phyloP scores from a whole-genome alignment of 106 monocot genomes.

The Ottelia alismoides region DNA sequence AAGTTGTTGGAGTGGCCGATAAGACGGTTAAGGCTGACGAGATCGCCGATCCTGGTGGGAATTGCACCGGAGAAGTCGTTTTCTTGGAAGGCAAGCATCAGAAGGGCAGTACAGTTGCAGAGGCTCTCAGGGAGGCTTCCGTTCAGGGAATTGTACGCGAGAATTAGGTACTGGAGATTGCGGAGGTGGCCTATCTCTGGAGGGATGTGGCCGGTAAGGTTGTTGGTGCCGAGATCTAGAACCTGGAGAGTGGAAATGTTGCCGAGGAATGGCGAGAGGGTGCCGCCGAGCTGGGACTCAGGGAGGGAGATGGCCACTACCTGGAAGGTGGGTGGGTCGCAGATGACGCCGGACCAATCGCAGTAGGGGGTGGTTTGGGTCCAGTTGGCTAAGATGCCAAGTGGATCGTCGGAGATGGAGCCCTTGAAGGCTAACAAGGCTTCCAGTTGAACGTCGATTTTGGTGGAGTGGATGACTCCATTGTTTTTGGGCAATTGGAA shows the following conservation, averaged over 20 bases:
- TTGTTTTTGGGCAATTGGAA: neutral
- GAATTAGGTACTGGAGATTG: conserved; percentile 33
- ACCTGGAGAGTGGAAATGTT: conserved; percentile 62
- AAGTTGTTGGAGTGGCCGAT: conserved; percentile 25
- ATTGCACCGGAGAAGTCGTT: conserved; percentile 64
- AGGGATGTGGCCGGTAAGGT: conserved; percentile 47
- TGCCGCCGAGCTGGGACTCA: conserved; percentile 29
- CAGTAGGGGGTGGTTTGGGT: conserved; percentile 29
- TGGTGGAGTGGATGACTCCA: too few relatives aligned
- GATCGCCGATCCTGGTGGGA: conserved; percentile 45
- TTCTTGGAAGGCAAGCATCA: conserved; percentile 12
- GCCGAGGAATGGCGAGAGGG: conserved; percentile 39
- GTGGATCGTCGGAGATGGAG: conserved; percentile 18
- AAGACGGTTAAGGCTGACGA: conserved; percentile 36
- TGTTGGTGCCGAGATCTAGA: conserved; percentile 42
- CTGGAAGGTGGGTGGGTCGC: conserved; percentile 27
- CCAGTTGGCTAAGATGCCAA: conserved; percentile 23
- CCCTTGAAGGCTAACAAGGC: conserved; percentile 22
- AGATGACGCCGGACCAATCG: conserved; percentile 61
- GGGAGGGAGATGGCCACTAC: conserved; percentile 28
- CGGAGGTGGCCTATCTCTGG: conserved; percentile 32
- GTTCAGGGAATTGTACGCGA: conserved; percentile 36
- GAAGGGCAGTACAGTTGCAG: conserved; percentile 44
- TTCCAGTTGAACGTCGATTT: conserved; percentile 1
- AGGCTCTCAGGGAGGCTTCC: conserved; percentile 55